A percentile compares a stretch with the other conserved stretches of the same genome.
Conservation (phyloP, 257 asterid genomes). For the Thymus quinquecostatus region DNA sequence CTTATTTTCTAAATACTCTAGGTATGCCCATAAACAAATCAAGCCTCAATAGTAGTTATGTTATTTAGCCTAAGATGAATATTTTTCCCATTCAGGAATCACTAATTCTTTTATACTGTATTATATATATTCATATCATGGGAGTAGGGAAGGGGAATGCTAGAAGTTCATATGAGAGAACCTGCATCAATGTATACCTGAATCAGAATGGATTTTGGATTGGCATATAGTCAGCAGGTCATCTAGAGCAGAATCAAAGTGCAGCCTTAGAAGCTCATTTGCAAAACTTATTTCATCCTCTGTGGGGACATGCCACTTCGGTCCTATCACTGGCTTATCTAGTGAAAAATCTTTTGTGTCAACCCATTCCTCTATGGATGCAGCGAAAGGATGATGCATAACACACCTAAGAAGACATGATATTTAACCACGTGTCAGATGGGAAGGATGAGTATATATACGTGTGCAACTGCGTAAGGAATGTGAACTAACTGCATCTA, state of each 20-base stretch:
- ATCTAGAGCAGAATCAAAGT: constrained; percentile 84
- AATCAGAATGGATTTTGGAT: constrained; percentile 82
- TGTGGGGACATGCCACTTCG: constrained; percentile 90
- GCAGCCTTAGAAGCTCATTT: constrained; percentile 84
- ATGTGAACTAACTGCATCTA: constrained; percentile 25
- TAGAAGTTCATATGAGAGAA: constrained; percentile 26
- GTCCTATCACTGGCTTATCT: constrained; percentile 58
- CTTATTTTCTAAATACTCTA: neutral
- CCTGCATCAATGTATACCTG: constrained; percentile 55
- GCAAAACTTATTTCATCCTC: constrained; percentile 86
- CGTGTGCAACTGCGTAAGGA: constrained; percentile 20
- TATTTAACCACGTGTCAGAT: constrained; percentile 26
- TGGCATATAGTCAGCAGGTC: constrained; percentile 82
- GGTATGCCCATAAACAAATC: neutral
- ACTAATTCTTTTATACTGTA: neutral
- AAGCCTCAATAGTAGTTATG: neutral
- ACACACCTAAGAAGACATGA: constrained; percentile 67
- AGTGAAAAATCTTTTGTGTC: constrained; percentile 67
- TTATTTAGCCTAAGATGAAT: neutral
- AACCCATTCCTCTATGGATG: constrained; percentile 88
- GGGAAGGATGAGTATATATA: constrained; percentile 7
- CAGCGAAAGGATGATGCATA: constrained; percentile 57
- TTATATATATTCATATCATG: neutral
- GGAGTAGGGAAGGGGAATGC: neutral
- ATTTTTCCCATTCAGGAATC: constrained; percentile 9